Base-by-base conservation (phyloP, 768 basidiomycete species). In the Leucosporidium scottii region DNA sequence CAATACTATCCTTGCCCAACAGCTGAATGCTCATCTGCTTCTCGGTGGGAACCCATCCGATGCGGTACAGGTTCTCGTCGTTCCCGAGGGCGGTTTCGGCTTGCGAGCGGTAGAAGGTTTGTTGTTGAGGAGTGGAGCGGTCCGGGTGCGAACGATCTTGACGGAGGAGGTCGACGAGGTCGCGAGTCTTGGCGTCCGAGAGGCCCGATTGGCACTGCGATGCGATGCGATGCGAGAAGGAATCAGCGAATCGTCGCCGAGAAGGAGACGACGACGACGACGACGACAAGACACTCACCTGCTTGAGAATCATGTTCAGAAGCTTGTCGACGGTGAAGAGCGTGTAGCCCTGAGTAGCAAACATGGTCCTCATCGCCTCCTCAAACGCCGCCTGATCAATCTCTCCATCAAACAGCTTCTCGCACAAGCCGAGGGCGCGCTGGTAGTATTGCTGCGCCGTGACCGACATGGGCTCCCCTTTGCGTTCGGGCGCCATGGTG, bases 241-340 rank as follows among this genome's bases (percentile, higher is more conserved):
- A 2, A 6, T n/a, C 21, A 44, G 61, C 34, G 34, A 34, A 5
- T 27, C 23, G n/a, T n/a, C 12, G 28, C 20, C 13, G 36, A 36
- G 31, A 69, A 60, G 21, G 27, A 34, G 34, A 10, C 5, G 34
- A 34, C 5, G 10, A 10, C 47, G 17, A 12, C 12, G 20, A n/a
- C 12, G 17, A 13, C 1, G 39, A 21, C 3, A 51, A n/a, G 36
- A 48, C 23, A 21, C 83, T 77, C 67, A 91, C 92, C 83, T 96
- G 92, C 81, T 97, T 97, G 78, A 97, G 84, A 61, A 97, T 84
- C 27, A 87, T 87, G 18, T 85, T 86, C 65, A 98, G 86, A 56
- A 96, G 80, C 79, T 93, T 92, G 82, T 99, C 96, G 75, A 99
- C 77, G 2, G 96, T 97, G 79, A 94, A 98, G 72, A 94, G 79